Evolutionary conservation across 179 eudicot species (phyloP).

Genomic region (Vitellaria paradoxa): DNA sequence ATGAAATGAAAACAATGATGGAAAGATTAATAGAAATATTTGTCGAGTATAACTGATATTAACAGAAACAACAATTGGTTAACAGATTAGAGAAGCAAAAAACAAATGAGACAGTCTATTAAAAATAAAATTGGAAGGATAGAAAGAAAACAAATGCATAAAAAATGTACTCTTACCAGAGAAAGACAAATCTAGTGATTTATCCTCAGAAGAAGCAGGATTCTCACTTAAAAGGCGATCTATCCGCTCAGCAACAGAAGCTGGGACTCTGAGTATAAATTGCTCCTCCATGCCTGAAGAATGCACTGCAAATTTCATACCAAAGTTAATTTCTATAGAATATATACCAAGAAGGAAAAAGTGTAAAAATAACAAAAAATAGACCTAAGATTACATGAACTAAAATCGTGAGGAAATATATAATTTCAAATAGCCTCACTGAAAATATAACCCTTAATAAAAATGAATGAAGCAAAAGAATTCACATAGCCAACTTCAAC

Average conservation of each 20-base stretch:
- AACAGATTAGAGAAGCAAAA: not conserved
- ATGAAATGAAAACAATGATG: not conserved
- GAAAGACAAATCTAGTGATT: constrained; percentile 74
- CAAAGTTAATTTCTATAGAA: constrained; percentile 5
- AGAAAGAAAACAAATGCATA: not conserved
- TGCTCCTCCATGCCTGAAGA: constrained; percentile 77
- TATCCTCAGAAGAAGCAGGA: constrained; percentile 57
- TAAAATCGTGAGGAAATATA: too few relatives aligned
- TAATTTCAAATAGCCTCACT: too few relatives aligned
- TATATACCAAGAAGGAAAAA: too few relatives aligned
- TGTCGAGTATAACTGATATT: not conserved
- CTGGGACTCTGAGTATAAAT: constrained; percentile 83
- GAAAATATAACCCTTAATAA: too few relatives aligned
- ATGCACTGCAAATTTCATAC: not conserved
- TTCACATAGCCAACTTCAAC: too few relatives aligned
- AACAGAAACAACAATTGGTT: not conserved
- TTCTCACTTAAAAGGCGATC: constrained; percentile 69
- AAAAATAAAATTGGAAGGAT: not conserved
- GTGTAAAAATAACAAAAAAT: too few relatives aligned
- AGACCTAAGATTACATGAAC: too few relatives aligned
- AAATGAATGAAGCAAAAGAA: too few relatives aligned
- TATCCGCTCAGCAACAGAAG: constrained; percentile 79
- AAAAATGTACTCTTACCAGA: constrained; percentile 15
- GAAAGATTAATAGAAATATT: too few relatives aligned
- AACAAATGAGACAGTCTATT: not conserved